Evolutionary conservation across 768 basidiomycete genomes (phyloP).

Genomic region (Termitomyces sp.): DNA sequence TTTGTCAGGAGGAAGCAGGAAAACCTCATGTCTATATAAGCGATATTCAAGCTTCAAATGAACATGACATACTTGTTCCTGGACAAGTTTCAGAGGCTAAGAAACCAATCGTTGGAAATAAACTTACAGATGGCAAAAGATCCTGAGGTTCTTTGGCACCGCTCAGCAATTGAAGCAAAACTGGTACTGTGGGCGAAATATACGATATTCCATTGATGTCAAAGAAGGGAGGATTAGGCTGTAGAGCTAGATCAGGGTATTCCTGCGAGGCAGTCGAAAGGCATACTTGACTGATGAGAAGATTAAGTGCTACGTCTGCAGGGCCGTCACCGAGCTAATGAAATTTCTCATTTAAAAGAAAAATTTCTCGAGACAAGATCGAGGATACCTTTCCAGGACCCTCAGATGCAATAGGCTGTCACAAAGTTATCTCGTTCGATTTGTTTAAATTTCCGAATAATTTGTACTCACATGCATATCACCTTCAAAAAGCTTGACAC

Average conservation of each 20-base stretch:
- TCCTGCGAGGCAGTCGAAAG: background rate
- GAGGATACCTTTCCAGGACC: constrained; percentile 10
- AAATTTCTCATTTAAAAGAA: background rate
- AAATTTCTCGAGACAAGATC: too few relatives aligned
- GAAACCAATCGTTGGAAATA: too few relatives aligned
- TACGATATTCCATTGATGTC: constrained; percentile 28
- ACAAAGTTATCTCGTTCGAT: background rate
- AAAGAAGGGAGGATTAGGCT: constrained; percentile 26
- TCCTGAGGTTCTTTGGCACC: constrained; percentile 35
- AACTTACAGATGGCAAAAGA: constrained; percentile 31
- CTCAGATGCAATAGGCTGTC: constrained; percentile 14
- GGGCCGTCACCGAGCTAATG: constrained; percentile 14
- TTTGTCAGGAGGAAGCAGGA: background rate
- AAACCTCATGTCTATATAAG: background rate
- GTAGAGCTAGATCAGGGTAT: background rate
- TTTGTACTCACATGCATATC: constrained; percentile 17
- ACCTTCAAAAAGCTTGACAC: constrained; percentile 13
- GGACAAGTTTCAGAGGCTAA: background rate
- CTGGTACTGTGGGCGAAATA: constrained; percentile 35
- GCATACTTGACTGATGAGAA: background rate
- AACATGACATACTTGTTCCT: constrained; percentile 9
- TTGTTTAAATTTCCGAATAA: background rate
- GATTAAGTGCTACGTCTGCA: constrained; percentile 6
- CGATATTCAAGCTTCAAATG: background rate
- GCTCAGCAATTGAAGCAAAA: constrained; percentile 48